These are phyloP conservation scores for Elsinoe australis DNA, from an alignment of 2,329 filamentous ascomycete species.

Conservation along the genomic window DNA sequence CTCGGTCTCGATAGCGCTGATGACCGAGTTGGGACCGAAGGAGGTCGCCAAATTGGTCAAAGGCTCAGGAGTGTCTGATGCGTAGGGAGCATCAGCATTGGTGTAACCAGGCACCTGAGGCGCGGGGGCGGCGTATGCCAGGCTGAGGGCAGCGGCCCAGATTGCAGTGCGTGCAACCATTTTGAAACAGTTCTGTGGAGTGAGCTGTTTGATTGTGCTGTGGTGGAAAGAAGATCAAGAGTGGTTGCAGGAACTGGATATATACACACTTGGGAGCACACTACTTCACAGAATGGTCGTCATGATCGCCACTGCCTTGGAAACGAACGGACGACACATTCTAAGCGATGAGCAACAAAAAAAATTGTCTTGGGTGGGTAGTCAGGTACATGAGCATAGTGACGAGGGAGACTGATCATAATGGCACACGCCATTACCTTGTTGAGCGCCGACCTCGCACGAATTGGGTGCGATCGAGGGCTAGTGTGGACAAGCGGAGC, in stretches of 20 bases:
- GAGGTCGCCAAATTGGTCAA: conserved; percentile 33
- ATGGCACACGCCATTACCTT: background rate
- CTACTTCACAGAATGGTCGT: background rate
- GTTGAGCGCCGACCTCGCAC: background rate
- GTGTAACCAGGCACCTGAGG: conserved; percentile 36
- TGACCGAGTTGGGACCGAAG: conserved; percentile 39
- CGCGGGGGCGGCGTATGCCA: conserved; percentile 4
- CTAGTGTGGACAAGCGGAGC: background rate
- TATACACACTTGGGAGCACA: background rate
- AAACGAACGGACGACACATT: background rate
- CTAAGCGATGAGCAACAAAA: conserved; percentile 3
- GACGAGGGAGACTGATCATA: background rate
- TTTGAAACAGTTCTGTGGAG: conserved; percentile 1
- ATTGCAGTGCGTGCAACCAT: conserved; percentile 6
- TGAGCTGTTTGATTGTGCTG: background rate
- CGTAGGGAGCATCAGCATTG: conserved; percentile 39
- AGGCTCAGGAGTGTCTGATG: conserved; percentile 29
- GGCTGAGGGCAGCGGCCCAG: conserved; percentile 8
- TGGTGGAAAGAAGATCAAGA: background rate
- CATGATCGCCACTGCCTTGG: conserved; percentile 8
- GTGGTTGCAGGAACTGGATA: conserved; percentile 5
- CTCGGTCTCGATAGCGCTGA: conserved; percentile 32
- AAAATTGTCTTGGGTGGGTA: background rate
- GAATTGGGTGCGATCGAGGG: background rate
- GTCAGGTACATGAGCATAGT: conserved; percentile 10